Base-by-base conservation (phyloP, 192 early-diverging fungal species). In the Endogone sp. region DNA sequence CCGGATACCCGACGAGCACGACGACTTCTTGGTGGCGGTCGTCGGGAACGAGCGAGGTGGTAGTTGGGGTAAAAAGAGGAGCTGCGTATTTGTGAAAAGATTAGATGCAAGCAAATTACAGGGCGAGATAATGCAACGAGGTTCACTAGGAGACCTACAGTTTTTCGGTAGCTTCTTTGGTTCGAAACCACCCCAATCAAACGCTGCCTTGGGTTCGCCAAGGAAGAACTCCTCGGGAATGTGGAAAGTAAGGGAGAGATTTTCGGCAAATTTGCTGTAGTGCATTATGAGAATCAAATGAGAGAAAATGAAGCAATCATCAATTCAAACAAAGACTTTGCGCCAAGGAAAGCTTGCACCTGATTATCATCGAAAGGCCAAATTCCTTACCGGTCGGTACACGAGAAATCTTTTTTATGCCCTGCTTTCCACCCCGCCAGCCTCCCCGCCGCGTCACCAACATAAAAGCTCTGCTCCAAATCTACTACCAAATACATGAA, bases 401-500 rank as follows among this genome's bases (percentile, higher is more conserved):
- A 92, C n/a, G 90, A 82, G 76, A 89, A 89, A 65, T 98, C 97
- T 65, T 86, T 87, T 24, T 78, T 74, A 1, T 67, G 74, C 3
- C 84, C 85, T 0, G 56, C 66, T 66, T 84, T 85, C 89, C 91
- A 92, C n/a, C 79, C 82, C 2, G 65, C 79, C 1, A 78, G 75
- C 32, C 97, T 73, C 2, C 97, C 95, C n/a, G 94, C 94, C 3
- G 95, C 97, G 78, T 98, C 97, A 25, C 97, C 97, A 3, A 94
- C 91, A 81, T 87, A 98, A 58, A 94, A 95, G 68, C 89, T 90
- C 2, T 71, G 61, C 6, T 55, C 56, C 37, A 60, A 66, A 67
- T 94, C 93, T 70, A 87, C n/a, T n/a, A n/a, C n/a, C n/a, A 30
- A 20, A 3, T 22, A 16, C 16, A 56, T 56, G 13, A n/a, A 66